Base-by-base conservation (phyloP, 176 grass and related monocot genomes). In the Phoenix roebelenii region DNA sequence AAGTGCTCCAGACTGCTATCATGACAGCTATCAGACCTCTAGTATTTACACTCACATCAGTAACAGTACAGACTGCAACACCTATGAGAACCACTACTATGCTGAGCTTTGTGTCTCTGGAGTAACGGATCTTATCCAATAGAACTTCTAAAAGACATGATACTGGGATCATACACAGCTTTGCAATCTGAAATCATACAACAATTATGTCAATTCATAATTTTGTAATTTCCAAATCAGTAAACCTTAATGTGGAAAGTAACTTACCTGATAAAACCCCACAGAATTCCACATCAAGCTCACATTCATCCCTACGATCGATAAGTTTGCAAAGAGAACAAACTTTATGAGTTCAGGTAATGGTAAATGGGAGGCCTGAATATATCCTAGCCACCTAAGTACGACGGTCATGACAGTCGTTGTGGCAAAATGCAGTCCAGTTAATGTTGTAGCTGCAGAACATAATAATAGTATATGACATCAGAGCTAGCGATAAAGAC, bases 211-310 rank as follows among this genome's bases (percentile, higher is more conserved):
- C 35, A 44, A 44, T 44, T 44, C 14, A 10, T 10, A 14, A 44
- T 44, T 12, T 14, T 44, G 35, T 44, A 14, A 44, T 44, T 44
- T 44, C 10, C 35, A 44, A 44, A 44, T 0, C 35, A 25, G 15
- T 16, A 22, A 44, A 16, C 16, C 32, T 29, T 7, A 26, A 7
- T 53, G 5, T n/a, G 50, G 49, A 15, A 7, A 29, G 35, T 16
- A 52, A 53, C 50, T 28, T 52, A 84, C 82, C 82, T 84, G 75
- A 79, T 84, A 84, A 57, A 84, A 84, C 44, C 82, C 82, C n/a
- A 79, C 82, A 58, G 76, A 84, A 63, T 84, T 84, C 76, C 82
- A 84, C 82, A 79, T 84, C 71, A 84, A 63, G 62, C 80, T 83
- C 53, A 83, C 68, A 58, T 83, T 83, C 80, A 83, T 83, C 52